Evolutionary conservation across 768 basidiomycete genomes (phyloP), one percentile per base, ranked within the genome.

Genomic region (Rhizopogon sp.): DNA sequence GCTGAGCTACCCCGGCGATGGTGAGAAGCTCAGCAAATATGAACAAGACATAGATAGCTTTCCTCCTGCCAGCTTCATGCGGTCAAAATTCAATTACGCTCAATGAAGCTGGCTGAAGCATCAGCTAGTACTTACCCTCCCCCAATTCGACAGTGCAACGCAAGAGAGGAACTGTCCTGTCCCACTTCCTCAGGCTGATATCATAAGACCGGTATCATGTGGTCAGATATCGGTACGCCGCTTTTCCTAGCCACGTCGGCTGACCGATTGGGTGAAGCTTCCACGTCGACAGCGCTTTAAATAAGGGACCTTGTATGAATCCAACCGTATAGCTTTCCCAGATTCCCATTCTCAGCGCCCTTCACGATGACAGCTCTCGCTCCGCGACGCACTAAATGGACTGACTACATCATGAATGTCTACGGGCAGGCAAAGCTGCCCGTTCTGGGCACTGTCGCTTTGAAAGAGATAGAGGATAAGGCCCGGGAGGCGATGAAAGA

Each of bases 401-500:
- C 43, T 39, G n/a, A 66, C 39, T 69, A 60, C 41, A 22, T 69
- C 37, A 2, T 43, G 40, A 56, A 63, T 7, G 57, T 69, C 29
- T 69, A 71, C 37, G 13, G 3, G 6, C 20, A 51, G 6, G 55
- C 10, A 8, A 49, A 67, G 11, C 59, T 60, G 0, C 70, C 64
- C 3, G 13, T 65, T 50, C 67, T 85, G 17, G 84, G 85, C 25
- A 85, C 87, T 0, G 83, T 88, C 22, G 70, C 75, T 40, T 70
- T 81, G 42, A 78, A 82, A 11, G 79, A 84, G 58, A 79, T 90
- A 50, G 85, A 90, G 60, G 75, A 74, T n/a, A 81, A 79, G 46
- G 88, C 87, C 4, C 76, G 74, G 60, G 82, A 88, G 61, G 80
- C 71, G 39, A 73, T 85, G 59, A 84, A 84, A 62, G 73, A 83